Base-by-base conservation (phyloP, 306 rosid genomes). In the Vigna angularis region DNA sequence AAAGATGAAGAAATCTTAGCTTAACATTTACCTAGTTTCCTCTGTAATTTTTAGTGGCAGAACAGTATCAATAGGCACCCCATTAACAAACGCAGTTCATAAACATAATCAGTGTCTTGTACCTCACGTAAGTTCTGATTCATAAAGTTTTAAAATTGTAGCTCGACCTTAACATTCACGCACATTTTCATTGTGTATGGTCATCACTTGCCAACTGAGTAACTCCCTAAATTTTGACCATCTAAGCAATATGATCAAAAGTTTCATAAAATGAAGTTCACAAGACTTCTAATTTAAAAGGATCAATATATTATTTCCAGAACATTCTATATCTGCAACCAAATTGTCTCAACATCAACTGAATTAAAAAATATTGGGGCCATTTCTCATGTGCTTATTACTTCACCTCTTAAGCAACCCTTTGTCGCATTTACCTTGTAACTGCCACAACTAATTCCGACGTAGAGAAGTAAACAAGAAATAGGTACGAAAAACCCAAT, bases 291-390 rank as follows among this genome's bases (percentile, higher is more conserved):
- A 28, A 2, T 58, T 26, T 58, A 26, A 26, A 58, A 58, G 65
- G 40, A 26, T 26, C 28, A 24, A 58, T 26, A 24, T 11, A 58
- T 26, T 57, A 10, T 12, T 20, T 57, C 17, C 30, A 2, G 5
- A 42, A 8, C 66, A 59, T 61, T 61, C 42, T 14, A 61, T 28
- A 30, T 6, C 26, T n/a, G 69, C 69, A 63, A 63, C 67, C 40
- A 62, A 34, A 34, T 9, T 36, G 15, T 34, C 45, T 15, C 20
- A 7, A 32, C 44, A 63, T 9, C 9, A 38, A n/a, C 49, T 17
- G 50, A 36, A 65, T 17, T 62, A 6, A 63, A 24, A 34, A 64
- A 64, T 64, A 6, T 63, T 22, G 48, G 3, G 16, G 67, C 13
- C 67, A 62, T 62, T 30, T 32, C 45, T 30, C 12, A 22, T 32